phyloP scores from a whole-genome alignment of 2,329 filamentous ascomycete species.

The Microdochium paspali region DNA sequence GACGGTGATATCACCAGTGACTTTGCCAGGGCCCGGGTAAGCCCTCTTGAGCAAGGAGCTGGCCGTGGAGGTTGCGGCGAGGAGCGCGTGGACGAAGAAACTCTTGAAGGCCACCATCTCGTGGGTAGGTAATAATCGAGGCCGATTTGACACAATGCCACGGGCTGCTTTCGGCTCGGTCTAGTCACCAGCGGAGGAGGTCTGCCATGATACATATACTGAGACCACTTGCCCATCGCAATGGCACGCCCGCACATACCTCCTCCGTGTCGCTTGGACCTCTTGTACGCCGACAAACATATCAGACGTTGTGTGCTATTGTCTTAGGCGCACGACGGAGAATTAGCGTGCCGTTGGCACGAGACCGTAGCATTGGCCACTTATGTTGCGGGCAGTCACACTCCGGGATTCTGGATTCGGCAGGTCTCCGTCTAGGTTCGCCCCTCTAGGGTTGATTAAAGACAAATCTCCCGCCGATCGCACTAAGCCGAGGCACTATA shows the following conservation, averaged over 20 bases:
- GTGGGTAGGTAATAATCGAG: not conserved
- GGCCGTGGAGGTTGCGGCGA: not conserved
- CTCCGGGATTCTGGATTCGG: not conserved
- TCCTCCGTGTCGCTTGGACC: too few species aligned
- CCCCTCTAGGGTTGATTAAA: too few species aligned
- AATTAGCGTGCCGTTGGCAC: not conserved
- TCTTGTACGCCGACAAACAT: not conserved
- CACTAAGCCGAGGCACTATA: too few species aligned
- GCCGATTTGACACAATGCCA: not conserved
- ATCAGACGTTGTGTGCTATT: not conserved
- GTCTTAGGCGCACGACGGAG: not conserved
- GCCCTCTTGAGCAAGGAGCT: not conserved
- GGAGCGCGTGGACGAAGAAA: not conserved
- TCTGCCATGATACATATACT: not conserved
- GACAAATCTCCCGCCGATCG: too few species aligned
- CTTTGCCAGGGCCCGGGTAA: conserved; percentile 23
- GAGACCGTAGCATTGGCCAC: not conserved
- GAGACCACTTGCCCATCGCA: not conserved
- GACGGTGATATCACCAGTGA: conserved; percentile 25
- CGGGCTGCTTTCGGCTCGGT: not conserved
- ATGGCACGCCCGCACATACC: not conserved
- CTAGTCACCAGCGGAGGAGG: not conserved
- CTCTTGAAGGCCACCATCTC: not conserved
- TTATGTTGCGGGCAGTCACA: not conserved
- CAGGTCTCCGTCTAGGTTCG: too few species aligned